Conservation (phyloP, 495 filamentous ascomycete species). For the Penicillium paradoxum region DNA sequence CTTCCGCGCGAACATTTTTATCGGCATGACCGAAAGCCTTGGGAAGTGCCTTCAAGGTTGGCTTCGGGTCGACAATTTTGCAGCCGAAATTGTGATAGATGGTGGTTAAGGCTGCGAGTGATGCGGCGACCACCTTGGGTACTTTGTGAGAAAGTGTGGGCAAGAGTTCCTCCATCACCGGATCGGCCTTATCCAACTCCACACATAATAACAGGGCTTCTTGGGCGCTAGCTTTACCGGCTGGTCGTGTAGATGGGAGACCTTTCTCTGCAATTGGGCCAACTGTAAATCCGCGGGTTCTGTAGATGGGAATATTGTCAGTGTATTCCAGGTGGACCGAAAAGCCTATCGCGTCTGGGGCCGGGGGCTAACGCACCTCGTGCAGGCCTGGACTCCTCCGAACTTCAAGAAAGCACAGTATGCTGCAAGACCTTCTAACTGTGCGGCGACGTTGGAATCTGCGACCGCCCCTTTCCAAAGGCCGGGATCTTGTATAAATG, state of each 20-base stretch:
- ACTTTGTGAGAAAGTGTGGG: slow-evolving; percentile 85
- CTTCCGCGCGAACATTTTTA: slow-evolving; percentile 96
- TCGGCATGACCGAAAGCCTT: slow-evolving; percentile 95
- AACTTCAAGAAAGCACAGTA: slow-evolving; percentile 89
- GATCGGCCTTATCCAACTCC: slow-evolving; percentile 81
- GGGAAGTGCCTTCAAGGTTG: slow-evolving; percentile 82
- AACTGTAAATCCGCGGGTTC: slow-evolving; percentile 70
- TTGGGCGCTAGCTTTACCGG: slow-evolving; percentile 77
- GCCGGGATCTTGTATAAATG: slow-evolving; percentile 77
- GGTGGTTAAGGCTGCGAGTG: slow-evolving; percentile 69
- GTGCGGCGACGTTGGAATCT: slow-evolving; percentile 96
- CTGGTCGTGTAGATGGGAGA: slow-evolving; percentile 76
- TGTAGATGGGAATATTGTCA: slow-evolving; percentile 27
- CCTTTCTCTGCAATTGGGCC: slow-evolving; percentile 86
- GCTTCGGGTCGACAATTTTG: slow-evolving; percentile 94
- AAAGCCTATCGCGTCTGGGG: not conserved
- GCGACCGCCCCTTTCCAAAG: slow-evolving; percentile 90
- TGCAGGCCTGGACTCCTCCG: slow-evolving; percentile 71
- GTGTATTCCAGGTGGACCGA: not conserved
- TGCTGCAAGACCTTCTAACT: slow-evolving; percentile 83
- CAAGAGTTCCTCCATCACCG: slow-evolving; percentile 85
- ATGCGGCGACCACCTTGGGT: slow-evolving; percentile 87
- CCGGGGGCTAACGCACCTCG: slow-evolving; percentile 47
- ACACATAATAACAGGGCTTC: slow-evolving; percentile 87
- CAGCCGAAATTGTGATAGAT: slow-evolving; percentile 93